Evolutionary conservation across 495 filamentous ascomycete species (phyloP).

Genomic region (Annulohypoxylon moriforme): DNA sequence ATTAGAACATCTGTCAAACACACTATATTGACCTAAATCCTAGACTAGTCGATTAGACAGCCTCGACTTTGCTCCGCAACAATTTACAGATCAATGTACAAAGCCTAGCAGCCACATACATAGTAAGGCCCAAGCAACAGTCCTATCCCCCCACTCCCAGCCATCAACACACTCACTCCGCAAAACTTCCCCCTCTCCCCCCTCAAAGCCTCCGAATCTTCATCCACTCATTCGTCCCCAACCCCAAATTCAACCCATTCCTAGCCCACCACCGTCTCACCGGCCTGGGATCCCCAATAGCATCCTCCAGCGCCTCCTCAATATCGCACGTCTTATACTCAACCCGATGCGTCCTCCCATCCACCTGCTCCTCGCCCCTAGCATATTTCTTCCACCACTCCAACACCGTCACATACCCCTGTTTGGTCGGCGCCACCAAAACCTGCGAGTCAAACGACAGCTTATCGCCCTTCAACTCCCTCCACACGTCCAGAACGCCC

Average conservation of each 20-base stretch:
- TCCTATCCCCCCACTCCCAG: not conserved
- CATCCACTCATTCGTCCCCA: conserved; percentile 95
- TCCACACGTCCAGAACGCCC: conserved; percentile 84
- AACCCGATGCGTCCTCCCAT: conserved; percentile 64
- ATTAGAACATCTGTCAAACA: not conserved
- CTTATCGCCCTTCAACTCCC: conserved; percentile 78
- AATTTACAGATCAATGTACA: not conserved
- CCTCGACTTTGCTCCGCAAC: not conserved
- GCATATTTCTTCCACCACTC: conserved; percentile 91
- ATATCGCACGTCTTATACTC: conserved; percentile 97
- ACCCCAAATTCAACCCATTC: conserved; percentile 86
- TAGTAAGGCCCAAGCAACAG: not conserved
- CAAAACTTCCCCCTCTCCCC: too few relatives aligned
- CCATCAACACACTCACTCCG: too few relatives aligned
- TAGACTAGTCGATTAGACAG: not conserved
- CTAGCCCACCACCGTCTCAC: conserved; percentile 90
- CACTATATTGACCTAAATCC: not conserved
- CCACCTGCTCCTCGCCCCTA: conserved; percentile 61
- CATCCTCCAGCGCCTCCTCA: conserved; percentile 92
- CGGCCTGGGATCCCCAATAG: conserved; percentile 73
- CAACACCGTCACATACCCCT: conserved; percentile 82
- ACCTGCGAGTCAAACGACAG: conserved; percentile 91
- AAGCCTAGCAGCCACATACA: not conserved
- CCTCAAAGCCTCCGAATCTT: conserved; percentile 61
- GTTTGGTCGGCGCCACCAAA: conserved; percentile 86